Evolutionary conservation across 805 yeast species (phyloP).

Genomic region (Kuraishia capsulata): DNA sequence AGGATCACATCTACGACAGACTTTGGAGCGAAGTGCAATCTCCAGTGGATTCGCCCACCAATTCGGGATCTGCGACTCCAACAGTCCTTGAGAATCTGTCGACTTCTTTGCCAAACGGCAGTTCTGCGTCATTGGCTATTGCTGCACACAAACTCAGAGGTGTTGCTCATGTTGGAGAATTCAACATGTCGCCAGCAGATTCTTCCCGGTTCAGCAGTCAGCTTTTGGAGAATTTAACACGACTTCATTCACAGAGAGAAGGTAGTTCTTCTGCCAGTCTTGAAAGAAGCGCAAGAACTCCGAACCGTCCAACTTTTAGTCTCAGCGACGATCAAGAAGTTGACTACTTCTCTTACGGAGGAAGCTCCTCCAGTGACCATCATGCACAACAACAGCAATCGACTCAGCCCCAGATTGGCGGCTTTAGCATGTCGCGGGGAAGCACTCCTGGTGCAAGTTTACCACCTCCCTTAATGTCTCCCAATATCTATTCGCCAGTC

Average conservation of each 20-base stretch:
- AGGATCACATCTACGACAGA: slow-evolving; percentile 71
- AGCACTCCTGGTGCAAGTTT: neutral
- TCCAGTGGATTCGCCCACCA: slow-evolving; percentile 31
- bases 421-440: no score
- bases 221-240: slow-evolving; percentile 43
- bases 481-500: slow-evolving; percentile 43
- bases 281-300: slow-evolving; percentile 1
- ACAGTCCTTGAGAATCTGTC: neutral
- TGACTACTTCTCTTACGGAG: slow-evolving; percentile 24
- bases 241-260: slow-evolving; percentile 40
- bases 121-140: neutral
- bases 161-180: slow-evolving; percentile 7
- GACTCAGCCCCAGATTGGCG: neutral
- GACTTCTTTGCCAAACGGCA: neutral
- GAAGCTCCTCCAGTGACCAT: neutral
- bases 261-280: slow-evolving; percentile 6
- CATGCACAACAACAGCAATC: neutral
- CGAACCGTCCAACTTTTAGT: slow-evolving; percentile 20
- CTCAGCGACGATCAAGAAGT: slow-evolving; percentile 13
- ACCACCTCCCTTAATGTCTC: slow-evolving; percentile 14
- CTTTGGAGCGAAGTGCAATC: slow-evolving; percentile 58
- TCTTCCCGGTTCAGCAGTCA: slow-evolving; percentile 16
- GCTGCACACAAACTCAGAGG: neutral
- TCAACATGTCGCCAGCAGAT: slow-evolving; percentile 14
- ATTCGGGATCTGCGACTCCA: slow-evolving; percentile 22